Conservation (phyloP, 768 basidiomycete genomes). For the Psilocybe tampanensis region DNA sequence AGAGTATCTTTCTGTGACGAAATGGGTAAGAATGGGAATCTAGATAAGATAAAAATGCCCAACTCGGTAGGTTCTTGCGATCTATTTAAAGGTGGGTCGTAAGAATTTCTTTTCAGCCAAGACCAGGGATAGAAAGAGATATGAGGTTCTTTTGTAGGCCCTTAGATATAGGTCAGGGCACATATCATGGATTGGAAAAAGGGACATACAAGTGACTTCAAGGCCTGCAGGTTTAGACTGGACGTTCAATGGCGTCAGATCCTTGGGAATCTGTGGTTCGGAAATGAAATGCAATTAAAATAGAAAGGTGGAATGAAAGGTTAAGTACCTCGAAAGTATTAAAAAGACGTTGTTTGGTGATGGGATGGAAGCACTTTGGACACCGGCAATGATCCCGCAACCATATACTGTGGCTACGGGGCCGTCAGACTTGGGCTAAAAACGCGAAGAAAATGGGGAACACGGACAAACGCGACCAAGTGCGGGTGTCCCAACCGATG, state of each 20-base stretch:
- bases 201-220: constrained; percentile 68
- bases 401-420: constrained; percentile 84
- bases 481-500: constrained; percentile 72
- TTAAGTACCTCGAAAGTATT: constrained; percentile 87
- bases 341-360: constrained; percentile 89
- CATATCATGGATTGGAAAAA: neutral
- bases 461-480: constrained; percentile 79
- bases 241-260: constrained; percentile 66
- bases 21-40: neutral
- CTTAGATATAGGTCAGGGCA: constrained; percentile 27
- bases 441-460: neutral
- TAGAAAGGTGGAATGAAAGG: constrained; percentile 12
- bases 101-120: constrained; percentile 79
- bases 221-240: constrained; percentile 64
- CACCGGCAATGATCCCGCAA: constrained; percentile 93
- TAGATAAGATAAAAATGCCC: constrained; percentile 21
- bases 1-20: constrained; percentile 62
- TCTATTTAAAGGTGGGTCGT: constrained; percentile 63
- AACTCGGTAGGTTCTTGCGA: constrained; percentile 43
- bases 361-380: constrained; percentile 79
- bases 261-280: constrained; percentile 65
- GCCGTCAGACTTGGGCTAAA: neutral
- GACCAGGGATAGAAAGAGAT: constrained; percentile 86
- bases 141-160: constrained; percentile 65
- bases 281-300: constrained; percentile 1